Percentiles rank a stretch among this genome's conserved stretches.
phyloP scores from a whole-genome alignment of 768 basidiomycete species.

The Lentinus brumalis region DNA sequence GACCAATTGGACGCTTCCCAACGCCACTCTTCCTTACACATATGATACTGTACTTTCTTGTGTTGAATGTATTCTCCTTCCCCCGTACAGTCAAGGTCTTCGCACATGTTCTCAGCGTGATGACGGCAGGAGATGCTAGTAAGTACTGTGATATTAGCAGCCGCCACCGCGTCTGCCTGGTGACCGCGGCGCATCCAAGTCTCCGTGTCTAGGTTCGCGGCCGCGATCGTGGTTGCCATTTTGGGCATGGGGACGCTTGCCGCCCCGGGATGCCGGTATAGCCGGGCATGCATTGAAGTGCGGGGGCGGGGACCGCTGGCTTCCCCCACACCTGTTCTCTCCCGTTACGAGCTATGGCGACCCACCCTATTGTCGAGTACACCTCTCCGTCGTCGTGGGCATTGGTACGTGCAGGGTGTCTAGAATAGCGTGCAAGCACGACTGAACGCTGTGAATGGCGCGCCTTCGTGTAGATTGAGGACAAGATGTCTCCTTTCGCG shows the following conservation, averaged over 20 bases:
- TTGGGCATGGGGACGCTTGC: no score
- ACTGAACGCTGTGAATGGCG: background rate
- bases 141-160: no score
- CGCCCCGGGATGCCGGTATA: background rate
- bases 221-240: no score
- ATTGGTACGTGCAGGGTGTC: slow-evolving; percentile 52
- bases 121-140: no score
- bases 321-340: background rate
- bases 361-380: slow-evolving; percentile 74
- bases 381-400: slow-evolving; percentile 89
- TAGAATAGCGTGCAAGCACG: background rate
- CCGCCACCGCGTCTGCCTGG: no score
- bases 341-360: slow-evolving; percentile 40
- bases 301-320: background rate
- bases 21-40: no score
- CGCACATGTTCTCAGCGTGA: no score
- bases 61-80: no score
- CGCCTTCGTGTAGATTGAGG: slow-evolving; percentile 62
- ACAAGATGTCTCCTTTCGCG: slow-evolving; percentile 89
- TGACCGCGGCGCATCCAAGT: no score
- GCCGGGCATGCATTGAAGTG: background rate
- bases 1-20: background rate
- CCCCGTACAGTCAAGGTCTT: no score
- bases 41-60: no score
- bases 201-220: no score